phyloP scores from a whole-genome alignment of 345 rosid species.

The Bretschneidera sinensis region DNA sequence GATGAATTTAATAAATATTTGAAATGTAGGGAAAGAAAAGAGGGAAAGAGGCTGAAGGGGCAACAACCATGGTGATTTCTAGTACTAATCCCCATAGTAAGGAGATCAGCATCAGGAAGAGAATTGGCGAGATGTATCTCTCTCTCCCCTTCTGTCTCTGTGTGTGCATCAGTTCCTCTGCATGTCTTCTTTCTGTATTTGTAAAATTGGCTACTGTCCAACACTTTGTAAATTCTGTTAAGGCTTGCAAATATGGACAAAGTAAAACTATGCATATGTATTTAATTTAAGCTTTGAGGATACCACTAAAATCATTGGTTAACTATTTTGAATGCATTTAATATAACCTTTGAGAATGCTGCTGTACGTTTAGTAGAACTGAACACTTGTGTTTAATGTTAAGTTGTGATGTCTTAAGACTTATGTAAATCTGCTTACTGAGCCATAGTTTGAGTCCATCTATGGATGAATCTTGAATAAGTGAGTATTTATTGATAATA shows the following conservation, averaged over 20 bases:
- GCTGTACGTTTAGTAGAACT: too few relatives aligned
- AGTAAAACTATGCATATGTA: not conserved
- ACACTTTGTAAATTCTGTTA: not conserved
- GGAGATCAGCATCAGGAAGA: constrained; percentile 69
- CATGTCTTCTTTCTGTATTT: not conserved
- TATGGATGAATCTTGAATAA: too few relatives aligned
- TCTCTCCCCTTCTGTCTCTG: constrained; percentile 4
- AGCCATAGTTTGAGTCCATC: too few relatives aligned
- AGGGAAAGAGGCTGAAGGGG: constrained; percentile 5
- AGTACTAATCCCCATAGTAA: constrained; percentile 48
- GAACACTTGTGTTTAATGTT: too few relatives aligned
- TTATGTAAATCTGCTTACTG: too few relatives aligned
- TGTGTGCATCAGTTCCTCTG: not conserved
- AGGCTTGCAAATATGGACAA: not conserved
- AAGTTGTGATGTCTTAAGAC: too few relatives aligned
- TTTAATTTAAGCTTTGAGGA: not conserved
- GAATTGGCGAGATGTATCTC: constrained; percentile 63
- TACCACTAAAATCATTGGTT: too few relatives aligned
- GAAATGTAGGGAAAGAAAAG: not conserved
- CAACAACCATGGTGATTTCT: constrained; percentile 37
- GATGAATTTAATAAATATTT: not conserved
- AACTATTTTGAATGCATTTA: not conserved
- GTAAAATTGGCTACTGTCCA: not conserved
- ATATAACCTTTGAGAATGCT: not conserved
- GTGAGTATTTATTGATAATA: too few relatives aligned